phyloP scores from a whole-genome alignment of 805 yeast genomes.

The Danielozyma ontarioensis region DNA sequence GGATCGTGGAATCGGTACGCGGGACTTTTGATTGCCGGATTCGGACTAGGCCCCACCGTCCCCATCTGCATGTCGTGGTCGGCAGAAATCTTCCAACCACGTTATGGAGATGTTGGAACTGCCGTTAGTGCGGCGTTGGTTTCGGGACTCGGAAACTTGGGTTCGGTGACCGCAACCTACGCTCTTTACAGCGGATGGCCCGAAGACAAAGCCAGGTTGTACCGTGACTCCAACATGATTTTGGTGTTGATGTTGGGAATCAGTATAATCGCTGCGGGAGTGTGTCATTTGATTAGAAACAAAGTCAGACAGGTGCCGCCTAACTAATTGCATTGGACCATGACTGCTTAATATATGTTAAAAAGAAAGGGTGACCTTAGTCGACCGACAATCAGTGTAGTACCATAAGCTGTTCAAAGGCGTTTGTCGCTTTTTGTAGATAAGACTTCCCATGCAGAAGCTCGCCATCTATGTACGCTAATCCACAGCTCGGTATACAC shows the following conservation, averaged over 20 bases:
- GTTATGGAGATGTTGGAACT: conserved; percentile 78
- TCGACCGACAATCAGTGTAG: no score
- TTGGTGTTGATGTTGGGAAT: conserved; percentile 72
- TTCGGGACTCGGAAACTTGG: conserved; percentile 82
- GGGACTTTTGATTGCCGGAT: conserved; percentile 77
- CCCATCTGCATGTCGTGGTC: conserved; percentile 85
- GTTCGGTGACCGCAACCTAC: conserved; percentile 80
- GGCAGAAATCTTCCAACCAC: conserved; percentile 63
- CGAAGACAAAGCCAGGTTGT: conserved; percentile 57
- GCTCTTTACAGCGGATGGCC: conserved; percentile 90
- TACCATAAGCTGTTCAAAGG: no score
- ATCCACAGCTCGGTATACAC: no score
- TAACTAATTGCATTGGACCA: no score
- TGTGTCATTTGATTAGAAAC: conserved; percentile 28
- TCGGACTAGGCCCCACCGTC: conserved; percentile 87
- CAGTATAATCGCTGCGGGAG: conserved; percentile 48
- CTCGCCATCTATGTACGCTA: no score
- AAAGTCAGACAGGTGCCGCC: conserved; percentile 27
- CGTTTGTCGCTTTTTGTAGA: no score
- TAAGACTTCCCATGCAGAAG: no score
- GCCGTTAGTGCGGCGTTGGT: conserved; percentile 82
- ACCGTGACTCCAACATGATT: conserved; percentile 75
- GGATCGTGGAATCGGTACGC: conserved; percentile 75
- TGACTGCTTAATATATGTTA: no score
- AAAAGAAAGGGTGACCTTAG: no score